Conservation (phyloP, 164 flowering plant genomes). For the Malania oleifera region DNA sequence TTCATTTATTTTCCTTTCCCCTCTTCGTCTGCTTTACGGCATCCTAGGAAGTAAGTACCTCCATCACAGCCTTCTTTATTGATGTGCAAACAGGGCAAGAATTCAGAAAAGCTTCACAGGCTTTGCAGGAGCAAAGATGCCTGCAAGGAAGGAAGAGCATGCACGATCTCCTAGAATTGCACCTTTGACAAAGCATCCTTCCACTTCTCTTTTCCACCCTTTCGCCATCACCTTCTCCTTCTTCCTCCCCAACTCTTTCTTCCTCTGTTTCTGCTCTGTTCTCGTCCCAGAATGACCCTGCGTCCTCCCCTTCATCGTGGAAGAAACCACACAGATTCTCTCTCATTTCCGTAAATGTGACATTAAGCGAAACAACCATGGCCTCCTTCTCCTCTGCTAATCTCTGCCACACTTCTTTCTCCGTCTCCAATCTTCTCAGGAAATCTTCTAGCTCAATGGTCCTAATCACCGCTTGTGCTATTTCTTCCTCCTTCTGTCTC, state of each 20-base stretch:
- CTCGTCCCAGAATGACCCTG: constrained; percentile 55
- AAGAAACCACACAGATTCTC: constrained; percentile 21
- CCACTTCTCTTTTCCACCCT: neutral
- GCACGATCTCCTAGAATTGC: constrained; percentile 40
- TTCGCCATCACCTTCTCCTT: neutral
- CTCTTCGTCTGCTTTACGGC: neutral
- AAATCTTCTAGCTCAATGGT: constrained; percentile 33
- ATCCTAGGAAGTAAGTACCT: constrained; percentile 33
- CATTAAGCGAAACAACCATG: constrained; percentile 34
- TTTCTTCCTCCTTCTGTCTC: constrained; percentile 45
- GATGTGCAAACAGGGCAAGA: constrained; percentile 66
- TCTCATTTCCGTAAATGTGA: constrained; percentile 35
- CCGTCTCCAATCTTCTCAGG: constrained; percentile 32
- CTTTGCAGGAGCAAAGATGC: constrained; percentile 63
- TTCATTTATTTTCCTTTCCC: no score
- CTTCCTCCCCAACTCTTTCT: constrained; percentile 1
- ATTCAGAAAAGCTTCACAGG: constrained; percentile 48
- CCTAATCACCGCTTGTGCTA: constrained; percentile 27
- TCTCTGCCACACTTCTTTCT: constrained; percentile 57
- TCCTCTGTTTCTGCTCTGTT: neutral
- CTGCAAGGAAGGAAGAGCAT: constrained; percentile 70
- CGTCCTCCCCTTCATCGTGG: constrained; percentile 44
- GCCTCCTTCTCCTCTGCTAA: constrained; percentile 62
- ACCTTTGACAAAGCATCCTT: constrained; percentile 44
- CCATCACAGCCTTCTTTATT: constrained; percentile 39